Evolutionary conservation across 2,329 filamentous ascomycete genomes (phyloP).

Genomic region (Neophaeococcomyces aloes): DNA sequence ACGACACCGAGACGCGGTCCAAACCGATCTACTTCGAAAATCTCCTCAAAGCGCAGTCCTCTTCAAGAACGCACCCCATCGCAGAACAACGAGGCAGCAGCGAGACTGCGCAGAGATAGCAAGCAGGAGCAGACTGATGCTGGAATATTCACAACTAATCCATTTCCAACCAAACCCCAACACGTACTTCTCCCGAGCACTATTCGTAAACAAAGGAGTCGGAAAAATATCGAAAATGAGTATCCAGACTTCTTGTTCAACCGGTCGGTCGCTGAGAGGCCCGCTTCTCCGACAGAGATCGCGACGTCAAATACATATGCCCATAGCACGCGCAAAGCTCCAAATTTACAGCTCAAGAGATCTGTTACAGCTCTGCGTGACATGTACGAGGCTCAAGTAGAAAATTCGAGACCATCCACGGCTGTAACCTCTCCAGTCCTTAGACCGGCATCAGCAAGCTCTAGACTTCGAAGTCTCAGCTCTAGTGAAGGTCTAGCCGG

Average conservation of each 20-base stretch:
- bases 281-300: neutral
- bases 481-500: conserved; percentile 20
- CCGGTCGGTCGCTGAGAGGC: conserved; percentile 3
- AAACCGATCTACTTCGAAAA: conserved; percentile 30
- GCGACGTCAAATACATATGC: neutral
- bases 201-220: conserved; percentile 18
- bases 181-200: conserved; percentile 35
- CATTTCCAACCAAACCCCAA: conserved; percentile 39
- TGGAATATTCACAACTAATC: conserved; percentile 32
- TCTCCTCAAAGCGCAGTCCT: conserved; percentile 23
- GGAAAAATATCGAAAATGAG: conserved; percentile 8
- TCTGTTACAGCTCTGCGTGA: conserved; percentile 22
- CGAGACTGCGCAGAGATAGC: conserved; percentile 28
- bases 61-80: conserved; percentile 39
- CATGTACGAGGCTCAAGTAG: conserved; percentile 22
- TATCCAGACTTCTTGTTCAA: conserved; percentile 10
- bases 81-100: conserved; percentile 34
- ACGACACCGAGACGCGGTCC: conserved; percentile 19
- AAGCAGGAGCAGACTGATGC: conserved; percentile 23
- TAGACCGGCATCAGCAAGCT: conserved; percentile 14
- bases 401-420: conserved; percentile 18
- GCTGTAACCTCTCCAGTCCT: conserved; percentile 15
- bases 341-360: conserved; percentile 19
- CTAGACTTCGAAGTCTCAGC: conserved; percentile 18
- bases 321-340: neutral